Conservation (phyloP, 2,329 filamentous ascomycete species). For the Eutypella sp. region DNA sequence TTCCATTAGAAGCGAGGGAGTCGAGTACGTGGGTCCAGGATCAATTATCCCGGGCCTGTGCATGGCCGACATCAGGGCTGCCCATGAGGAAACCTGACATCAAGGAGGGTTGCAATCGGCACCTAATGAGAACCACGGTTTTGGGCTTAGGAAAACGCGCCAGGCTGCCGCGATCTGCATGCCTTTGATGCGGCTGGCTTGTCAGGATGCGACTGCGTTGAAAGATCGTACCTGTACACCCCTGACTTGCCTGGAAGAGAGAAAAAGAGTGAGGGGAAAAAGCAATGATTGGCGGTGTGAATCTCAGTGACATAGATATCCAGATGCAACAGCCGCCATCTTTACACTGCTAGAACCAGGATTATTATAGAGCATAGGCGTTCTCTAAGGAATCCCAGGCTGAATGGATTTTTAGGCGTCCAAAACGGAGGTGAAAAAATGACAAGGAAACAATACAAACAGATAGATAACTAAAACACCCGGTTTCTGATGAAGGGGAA, state of each 20-base stretch:
- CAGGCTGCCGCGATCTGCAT: not conserved
- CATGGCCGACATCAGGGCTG: not conserved
- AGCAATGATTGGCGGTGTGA: not conserved
- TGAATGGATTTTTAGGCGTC: too few relatives aligned
- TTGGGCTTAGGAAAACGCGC: not conserved
- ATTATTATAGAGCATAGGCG: not conserved
- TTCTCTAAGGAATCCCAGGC: too few relatives aligned
- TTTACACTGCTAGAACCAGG: not conserved
- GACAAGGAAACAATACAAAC: too few relatives aligned
- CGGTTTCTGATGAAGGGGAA: too few relatives aligned
- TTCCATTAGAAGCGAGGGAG: too few relatives aligned
- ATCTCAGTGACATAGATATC: not conserved
- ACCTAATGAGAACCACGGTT: not conserved
- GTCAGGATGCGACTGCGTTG: not conserved
- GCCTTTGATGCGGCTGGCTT: too few relatives aligned
- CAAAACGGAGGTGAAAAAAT: too few relatives aligned
- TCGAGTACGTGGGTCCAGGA: not conserved
- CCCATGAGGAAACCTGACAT: not conserved
- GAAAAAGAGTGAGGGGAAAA: not conserved
- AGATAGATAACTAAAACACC: too few relatives aligned
- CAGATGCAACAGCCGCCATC: not conserved
- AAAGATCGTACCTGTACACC: not conserved
- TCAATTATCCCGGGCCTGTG: not conserved
- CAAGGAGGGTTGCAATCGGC: not conserved
- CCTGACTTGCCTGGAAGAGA: too few relatives aligned